Base-by-base conservation (phyloP, 2,329 filamentous ascomycete species). In the Trichoderma citrinoviride region DNA sequence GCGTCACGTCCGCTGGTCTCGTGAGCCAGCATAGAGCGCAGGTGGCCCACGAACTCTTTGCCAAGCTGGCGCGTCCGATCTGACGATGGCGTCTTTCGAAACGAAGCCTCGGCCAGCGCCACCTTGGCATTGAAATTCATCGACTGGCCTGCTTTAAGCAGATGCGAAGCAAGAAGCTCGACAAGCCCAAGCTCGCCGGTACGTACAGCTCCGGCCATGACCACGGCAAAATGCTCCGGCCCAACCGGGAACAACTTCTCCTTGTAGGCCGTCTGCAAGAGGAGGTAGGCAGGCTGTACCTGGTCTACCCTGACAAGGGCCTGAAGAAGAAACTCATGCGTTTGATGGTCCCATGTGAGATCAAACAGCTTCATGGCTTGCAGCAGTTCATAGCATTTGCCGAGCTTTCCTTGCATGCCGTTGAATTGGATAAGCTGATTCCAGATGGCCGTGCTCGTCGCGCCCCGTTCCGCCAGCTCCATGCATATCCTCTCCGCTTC, bases 371-470 rank as follows among this genome's bases (percentile, higher is more conserved):
- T 79, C 85, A 87, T 87, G 41, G 71, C 67, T 41, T 77, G 74
- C 23, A 86, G 76, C 7, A 85, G 64, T 5, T 76, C 77, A 69
- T 85, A 82, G 61, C 85, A 78, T 54, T 77, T 77, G n/a, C 72
- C 73, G 7, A 86, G 73, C 60, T 82, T 80, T 63, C 89, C 84
- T 7, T 84, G 82, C 63, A 85, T 78, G 7, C 90, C 91, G 73
- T 92, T 84, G 66, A 89, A 85, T 64, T 84, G 82, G 5, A 97
- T 79, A 37, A 97, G 77, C 61, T 86, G 82, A 72, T 97, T 97
- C 91, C 91, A 97, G 72, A 92, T 85, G 37, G 82, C 79, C 2
- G 87, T 87, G 23, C 76, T 77, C 1, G 82, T 79, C 1, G 86
- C 82, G 19, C 80, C 77, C 67, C 81, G 79, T 14, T 77, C 75